Evolutionary conservation across 768 basidiomycete species (phyloP).

Genomic region (Mycena venus): DNA sequence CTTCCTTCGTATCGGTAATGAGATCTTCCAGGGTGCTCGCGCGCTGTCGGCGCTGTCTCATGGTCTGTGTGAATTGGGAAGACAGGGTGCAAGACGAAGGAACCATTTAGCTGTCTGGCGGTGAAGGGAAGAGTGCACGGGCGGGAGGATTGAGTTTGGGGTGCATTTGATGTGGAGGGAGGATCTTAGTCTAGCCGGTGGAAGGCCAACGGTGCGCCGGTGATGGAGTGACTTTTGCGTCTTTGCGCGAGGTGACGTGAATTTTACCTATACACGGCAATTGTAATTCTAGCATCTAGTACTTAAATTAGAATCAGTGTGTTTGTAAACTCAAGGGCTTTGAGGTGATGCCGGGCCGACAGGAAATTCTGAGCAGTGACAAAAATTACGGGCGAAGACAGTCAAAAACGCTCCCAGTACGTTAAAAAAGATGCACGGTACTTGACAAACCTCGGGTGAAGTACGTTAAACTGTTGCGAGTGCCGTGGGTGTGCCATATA

Average conservation of each 20-base stretch:
- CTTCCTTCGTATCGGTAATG: constrained; percentile 32
- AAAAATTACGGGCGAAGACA: too few species aligned
- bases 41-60: constrained; percentile 35
- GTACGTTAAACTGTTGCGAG: too few species aligned
- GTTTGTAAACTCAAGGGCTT: too few species aligned
- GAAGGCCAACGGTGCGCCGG: constrained; percentile 10
- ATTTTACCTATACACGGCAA: too few species aligned
- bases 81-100: constrained; percentile 34
- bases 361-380: too few species aligned
- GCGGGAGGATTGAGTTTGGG: constrained; percentile 35
- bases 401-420: too few species aligned
- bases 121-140: constrained; percentile 28
- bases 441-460: too few species aligned
- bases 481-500: too few species aligned
- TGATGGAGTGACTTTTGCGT: constrained; percentile 21
- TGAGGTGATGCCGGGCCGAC: too few species aligned
- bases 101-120: constrained; percentile 35
- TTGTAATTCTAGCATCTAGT: too few species aligned
- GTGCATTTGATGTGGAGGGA: constrained; percentile 36
- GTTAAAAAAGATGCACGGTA: too few species aligned
- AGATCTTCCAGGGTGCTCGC: constrained; percentile 37
- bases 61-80: constrained; percentile 35
- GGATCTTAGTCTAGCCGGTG: constrained; percentile 25
- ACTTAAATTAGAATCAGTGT: too few species aligned
- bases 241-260: constrained; percentile 1